phyloP scores from a whole-genome alignment of 768 basidiomycete species.

The Amanita rimosa region DNA sequence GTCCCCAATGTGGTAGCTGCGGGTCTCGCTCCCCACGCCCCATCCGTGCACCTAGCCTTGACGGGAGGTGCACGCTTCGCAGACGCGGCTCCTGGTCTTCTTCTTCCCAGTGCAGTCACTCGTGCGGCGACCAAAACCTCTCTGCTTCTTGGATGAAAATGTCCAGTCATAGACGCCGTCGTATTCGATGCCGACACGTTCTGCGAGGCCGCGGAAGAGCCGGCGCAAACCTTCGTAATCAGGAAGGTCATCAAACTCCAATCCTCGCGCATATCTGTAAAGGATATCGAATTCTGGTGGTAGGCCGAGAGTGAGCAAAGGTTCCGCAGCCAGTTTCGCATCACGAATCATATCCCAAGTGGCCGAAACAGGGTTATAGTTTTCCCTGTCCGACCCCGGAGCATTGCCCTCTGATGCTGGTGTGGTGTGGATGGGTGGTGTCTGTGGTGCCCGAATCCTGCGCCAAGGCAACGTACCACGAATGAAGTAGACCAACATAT shows the following conservation, averaged over 20 bases:
- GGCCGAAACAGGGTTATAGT: constrained; percentile 45
- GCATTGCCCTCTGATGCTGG: constrained; percentile 12
- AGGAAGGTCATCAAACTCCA: constrained; percentile 82
- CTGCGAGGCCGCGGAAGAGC: constrained; percentile 53
- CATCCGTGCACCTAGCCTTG: constrained; percentile 9
- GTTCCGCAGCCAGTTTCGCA: constrained; percentile 53
- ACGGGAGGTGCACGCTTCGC: constrained; percentile 29
- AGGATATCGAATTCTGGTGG: constrained; percentile 77
- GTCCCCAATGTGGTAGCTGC: background rate
- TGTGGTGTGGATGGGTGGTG: constrained; percentile 17
- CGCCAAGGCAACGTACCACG: constrained; percentile 74
- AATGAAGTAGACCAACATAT: constrained; percentile 77
- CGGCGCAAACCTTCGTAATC: constrained; percentile 78
- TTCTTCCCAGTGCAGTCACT: constrained; percentile 15
- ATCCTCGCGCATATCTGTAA: constrained; percentile 68
- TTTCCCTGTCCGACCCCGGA: constrained; percentile 15
- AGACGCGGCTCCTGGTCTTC: constrained; percentile 17
- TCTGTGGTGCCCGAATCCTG: constrained; percentile 46
- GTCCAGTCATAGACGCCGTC: constrained; percentile 40
- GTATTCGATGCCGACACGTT: constrained; percentile 41
- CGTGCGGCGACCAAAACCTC: constrained; percentile 11
- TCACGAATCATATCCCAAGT: constrained; percentile 76
- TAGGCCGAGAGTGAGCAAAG: constrained; percentile 63
- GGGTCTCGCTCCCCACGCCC: background rate
- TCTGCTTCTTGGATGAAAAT: constrained; percentile 12